A percentile compares a stretch with the other conserved stretches of the same genome.
phyloP scores from a whole-genome alignment of 305 asterid species.

The Salvia sclarea region DNA sequence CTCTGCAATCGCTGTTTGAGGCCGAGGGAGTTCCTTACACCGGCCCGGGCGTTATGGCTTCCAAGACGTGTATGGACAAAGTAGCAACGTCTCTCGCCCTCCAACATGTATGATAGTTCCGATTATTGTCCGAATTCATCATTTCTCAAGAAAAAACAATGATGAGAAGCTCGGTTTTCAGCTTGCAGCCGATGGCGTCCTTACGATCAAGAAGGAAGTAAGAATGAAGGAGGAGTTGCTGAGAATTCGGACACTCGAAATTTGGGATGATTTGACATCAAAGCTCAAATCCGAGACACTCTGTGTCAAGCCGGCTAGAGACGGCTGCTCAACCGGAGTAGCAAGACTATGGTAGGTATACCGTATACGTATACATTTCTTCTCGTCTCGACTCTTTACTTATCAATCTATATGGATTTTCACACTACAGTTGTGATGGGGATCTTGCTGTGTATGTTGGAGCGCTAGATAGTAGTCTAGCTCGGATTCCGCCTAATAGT shows the following conservation, averaged over 20 bases:
- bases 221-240: constrained; percentile 57
- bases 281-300: constrained; percentile 65
- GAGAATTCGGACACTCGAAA: constrained; percentile 40
- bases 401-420: constrained; percentile 18
- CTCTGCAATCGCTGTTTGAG: constrained; percentile 77
- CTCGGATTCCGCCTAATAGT: constrained; percentile 80
- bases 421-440: constrained; percentile 53
- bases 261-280: constrained; percentile 69
- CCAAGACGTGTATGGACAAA: constrained; percentile 88
- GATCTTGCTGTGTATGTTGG: constrained; percentile 68
- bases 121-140: too few species aligned
- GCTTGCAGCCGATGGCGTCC: constrained; percentile 73
- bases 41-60: constrained; percentile 79
- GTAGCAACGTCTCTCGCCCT: constrained; percentile 83
- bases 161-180: constrained; percentile 36
- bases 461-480: constrained; percentile 58
- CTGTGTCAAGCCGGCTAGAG: constrained; percentile 89
- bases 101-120: constrained; percentile 72
- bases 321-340: constrained; percentile 96
- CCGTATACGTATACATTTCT: too few species aligned
- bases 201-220: constrained; percentile 75
- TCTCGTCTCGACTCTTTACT: neutral
- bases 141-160: constrained; percentile 1
- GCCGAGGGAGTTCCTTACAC: constrained; percentile 73
- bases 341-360: constrained; percentile 71